Conservation (phyloP, 176 grass and related monocot species). For the Tillandsia leiboldiana region DNA sequence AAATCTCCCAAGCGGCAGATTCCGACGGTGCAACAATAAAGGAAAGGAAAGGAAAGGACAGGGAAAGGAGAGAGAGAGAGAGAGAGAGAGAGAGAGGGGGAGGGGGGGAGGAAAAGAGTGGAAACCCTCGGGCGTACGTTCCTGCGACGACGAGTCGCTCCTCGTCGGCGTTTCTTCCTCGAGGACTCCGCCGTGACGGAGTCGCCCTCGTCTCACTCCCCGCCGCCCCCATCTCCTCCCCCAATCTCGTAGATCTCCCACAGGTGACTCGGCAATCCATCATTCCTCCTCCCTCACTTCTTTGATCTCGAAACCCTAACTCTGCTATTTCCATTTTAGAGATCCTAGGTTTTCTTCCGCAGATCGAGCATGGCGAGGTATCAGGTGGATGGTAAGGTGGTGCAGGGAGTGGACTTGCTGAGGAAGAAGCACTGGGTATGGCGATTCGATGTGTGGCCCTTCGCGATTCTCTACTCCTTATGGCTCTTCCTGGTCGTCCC, state of each 20-base stretch:
- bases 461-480: slow-evolving; percentile 58
- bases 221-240: not conserved
- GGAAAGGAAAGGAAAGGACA: not conserved
- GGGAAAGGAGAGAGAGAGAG: too few species aligned
- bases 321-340: not conserved
- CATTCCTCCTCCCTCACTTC: not conserved
- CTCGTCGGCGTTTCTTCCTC: not conserved
- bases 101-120: not conserved
- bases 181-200: not conserved
- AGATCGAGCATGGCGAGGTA: slow-evolving; percentile 48
- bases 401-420: slow-evolving; percentile 83
- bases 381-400: slow-evolving; percentile 86
- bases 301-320: slow-evolving; percentile 1
- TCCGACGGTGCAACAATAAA: not conserved
- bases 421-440: slow-evolving; percentile 62
- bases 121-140: not conserved
- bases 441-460: slow-evolving; percentile 91
- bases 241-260: too few species aligned
- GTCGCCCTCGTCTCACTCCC: not conserved
- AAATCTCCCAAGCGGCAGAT: not conserved
- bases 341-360: not conserved
- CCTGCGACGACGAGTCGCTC: not conserved
- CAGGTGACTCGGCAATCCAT: not conserved
- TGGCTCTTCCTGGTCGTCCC: slow-evolving; percentile 73
- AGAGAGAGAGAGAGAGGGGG: not conserved